Base-by-base conservation (phyloP, 306 rosid genomes). In the Calophaca sinica region DNA sequence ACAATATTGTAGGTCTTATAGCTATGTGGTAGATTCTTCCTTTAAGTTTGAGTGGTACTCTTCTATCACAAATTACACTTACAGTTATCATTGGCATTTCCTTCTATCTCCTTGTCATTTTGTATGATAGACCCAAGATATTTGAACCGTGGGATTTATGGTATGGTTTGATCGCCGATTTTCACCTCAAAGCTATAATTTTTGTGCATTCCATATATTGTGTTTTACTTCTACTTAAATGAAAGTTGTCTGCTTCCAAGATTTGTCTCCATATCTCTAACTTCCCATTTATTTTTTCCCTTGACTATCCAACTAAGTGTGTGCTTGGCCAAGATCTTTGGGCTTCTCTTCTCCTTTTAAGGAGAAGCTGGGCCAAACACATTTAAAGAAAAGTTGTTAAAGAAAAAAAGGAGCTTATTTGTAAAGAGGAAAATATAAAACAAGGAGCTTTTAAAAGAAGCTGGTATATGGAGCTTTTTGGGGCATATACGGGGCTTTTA, bases 21-120 rank as follows among this genome's bases (percentile, higher is more conserved):
- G 64, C 64, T 58, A 32, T 58, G 42, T 1, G 42, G 15, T 32
- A 58, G 31, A 9, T 14, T 39, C 2, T 13, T 32, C 62, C 3
- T 57, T 57, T 3, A 58, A 57, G 38, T 57, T 57, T 28, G 62
- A 28, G 64, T 10, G 20, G n/a, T 10, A 5, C 41, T 10, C 6
- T 58, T 58, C 41, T 29, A 58, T 58, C 64, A 58, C 41, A 58
- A 59, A 32, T 59, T 14, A 59, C 20, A 32, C 64, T 7, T n/a
- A 28, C 32, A 59, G n/a, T 59, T 59, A 32, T 31, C 31, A 59
- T 4, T 59, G 64, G 2, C 42, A 32, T 57, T 2, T 59, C 20
- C 62, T 35, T 35, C 44, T 31, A 32, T 59, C 42, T 32, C 44
- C 64, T 10, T 59, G 4, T 6, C 65, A 60, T 33, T 33, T 60